phyloP scores from a whole-genome alignment of 345 rosid species.

The Angophora floribunda region DNA sequence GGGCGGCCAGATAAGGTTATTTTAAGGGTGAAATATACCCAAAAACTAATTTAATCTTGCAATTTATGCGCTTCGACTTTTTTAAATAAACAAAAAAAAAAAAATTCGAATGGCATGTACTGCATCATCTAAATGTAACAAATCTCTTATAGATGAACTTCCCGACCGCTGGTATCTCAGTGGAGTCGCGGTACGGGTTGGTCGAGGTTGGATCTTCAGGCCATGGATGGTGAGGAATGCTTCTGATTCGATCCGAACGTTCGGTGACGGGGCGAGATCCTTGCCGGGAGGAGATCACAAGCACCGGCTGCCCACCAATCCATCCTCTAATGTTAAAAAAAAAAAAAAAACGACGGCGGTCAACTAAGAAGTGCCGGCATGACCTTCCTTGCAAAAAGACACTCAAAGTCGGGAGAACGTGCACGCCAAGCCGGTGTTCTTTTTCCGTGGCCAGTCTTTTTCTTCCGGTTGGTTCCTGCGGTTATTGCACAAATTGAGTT shows the following conservation, averaged over 20 bases:
- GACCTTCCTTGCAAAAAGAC: not conserved
- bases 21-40: too few species aligned
- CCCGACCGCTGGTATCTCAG: too few species aligned
- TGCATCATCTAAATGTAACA: not conserved
- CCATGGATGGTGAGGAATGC: not conserved
- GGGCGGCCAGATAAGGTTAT: not conserved
- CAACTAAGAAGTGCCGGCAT: not conserved
- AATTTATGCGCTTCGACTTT: not conserved
- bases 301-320: not conserved
- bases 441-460: not conserved
- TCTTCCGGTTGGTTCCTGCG: not conserved
- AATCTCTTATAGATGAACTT: not conserved
- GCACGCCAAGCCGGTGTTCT: not conserved
- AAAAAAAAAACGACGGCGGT: too few species aligned
- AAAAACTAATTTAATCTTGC: not conserved
- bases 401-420: not conserved
- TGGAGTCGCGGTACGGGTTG: accelerated
- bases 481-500: not conserved
- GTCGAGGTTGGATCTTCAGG: not conserved
- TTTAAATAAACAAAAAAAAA: not conserved
- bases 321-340: not conserved
- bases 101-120: not conserved
- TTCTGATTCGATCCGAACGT: not conserved
- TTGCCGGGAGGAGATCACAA: not conserved
- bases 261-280: accelerated